phyloP scores from a whole-genome alignment of 768 basidiomycete species.

The Mycena indigotica region DNA sequence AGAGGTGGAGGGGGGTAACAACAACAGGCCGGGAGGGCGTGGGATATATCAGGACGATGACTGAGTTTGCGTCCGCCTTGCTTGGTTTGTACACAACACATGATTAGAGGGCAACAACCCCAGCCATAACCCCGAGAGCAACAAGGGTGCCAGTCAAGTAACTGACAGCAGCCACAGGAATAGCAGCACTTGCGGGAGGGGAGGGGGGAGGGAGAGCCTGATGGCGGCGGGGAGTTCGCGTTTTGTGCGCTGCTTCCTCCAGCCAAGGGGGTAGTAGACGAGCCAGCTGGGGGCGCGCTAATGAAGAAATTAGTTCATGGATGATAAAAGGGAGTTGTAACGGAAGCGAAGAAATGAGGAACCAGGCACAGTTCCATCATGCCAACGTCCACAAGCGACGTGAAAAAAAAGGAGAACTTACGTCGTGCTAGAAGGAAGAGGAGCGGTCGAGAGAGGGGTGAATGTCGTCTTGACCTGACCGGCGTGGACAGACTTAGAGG shows the following conservation, averaged over 20 bases:
- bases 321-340: neutral
- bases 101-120: slow-evolving; percentile 13
- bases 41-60: neutral
- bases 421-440: neutral
- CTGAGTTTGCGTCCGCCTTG: neutral
- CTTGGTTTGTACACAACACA: neutral
- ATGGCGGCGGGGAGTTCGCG: neutral
- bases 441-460: neutral
- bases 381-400: neutral
- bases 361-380: neutral
- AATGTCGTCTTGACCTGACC: neutral
- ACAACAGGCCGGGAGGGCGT: neutral
- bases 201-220: slow-evolving; percentile 1
- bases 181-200: slow-evolving; percentile 1
- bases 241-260: no score
- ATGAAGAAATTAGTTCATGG: neutral
- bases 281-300: neutral
- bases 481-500: slow-evolving; percentile 6
- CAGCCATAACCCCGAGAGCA: slow-evolving; percentile 12
- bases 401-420: neutral
- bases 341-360: neutral
- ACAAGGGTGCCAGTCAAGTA: slow-evolving; percentile 6
- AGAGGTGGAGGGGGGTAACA: neutral
- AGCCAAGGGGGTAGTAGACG: slow-evolving; percentile 3
- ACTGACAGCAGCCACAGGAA: slow-evolving; percentile 3